phyloP scores from a whole-genome alignment of 2,329 filamentous ascomycete species.

The Paraphoma sp. region DNA sequence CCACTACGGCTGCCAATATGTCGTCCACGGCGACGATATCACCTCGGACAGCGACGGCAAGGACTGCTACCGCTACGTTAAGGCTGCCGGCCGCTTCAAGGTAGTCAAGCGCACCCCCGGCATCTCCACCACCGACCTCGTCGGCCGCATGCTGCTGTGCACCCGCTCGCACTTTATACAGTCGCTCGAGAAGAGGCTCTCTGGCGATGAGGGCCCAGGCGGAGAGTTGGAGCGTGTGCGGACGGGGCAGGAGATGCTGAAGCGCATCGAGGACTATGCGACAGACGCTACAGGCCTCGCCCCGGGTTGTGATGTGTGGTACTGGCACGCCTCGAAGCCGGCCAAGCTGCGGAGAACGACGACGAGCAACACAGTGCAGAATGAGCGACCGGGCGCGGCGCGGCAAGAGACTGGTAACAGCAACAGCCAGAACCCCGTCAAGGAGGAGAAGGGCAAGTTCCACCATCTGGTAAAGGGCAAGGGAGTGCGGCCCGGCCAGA shows the following conservation, averaged over 20 bases:
- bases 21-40: constrained; percentile 96
- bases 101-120: constrained; percentile 95
- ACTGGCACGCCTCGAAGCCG: constrained; percentile 69
- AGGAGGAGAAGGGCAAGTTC: constrained; percentile 70
- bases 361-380: constrained; percentile 25
- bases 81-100: constrained; percentile 90
- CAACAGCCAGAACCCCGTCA: constrained; percentile 36
- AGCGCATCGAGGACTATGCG: constrained; percentile 83
- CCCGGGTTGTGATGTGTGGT: constrained; percentile 84
- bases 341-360: constrained; percentile 47
- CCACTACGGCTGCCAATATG: constrained; percentile 93
- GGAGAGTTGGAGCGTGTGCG: constrained; percentile 69
- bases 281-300: constrained; percentile 81
- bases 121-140: constrained; percentile 97
- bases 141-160: constrained; percentile 95
- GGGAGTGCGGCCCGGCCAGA: constrained; percentile 76
- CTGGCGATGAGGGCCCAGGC: constrained; percentile 75
- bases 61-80: constrained; percentile 98
- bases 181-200: constrained; percentile 72
- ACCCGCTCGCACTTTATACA: constrained; percentile 94
- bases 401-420: constrained; percentile 38
- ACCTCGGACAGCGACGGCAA: constrained; percentile 92
- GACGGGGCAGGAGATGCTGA: constrained; percentile 72
- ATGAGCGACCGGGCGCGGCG: constrained; percentile 27
- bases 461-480: constrained; percentile 72